Evolutionary conservation across 768 basidiomycete species (phyloP).

Genomic region (Amanita exitialis): DNA sequence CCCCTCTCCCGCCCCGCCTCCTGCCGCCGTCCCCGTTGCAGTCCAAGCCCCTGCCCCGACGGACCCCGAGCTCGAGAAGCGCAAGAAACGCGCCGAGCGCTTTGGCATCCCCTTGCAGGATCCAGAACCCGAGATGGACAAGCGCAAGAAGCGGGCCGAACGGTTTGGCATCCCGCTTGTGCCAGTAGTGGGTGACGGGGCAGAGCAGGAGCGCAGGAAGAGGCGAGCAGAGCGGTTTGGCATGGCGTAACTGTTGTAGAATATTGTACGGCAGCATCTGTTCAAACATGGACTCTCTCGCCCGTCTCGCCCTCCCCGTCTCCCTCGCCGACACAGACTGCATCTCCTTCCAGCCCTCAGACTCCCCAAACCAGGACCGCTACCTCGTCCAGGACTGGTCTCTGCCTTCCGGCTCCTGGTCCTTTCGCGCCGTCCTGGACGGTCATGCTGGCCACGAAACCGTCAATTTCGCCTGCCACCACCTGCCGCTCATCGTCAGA

Average conservation of each 20-base stretch:
- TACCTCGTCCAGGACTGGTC: slow-evolving; percentile 29
- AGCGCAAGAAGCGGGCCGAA: slow-evolving; percentile 52
- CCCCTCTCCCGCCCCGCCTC: neutral
- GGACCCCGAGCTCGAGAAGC: slow-evolving; percentile 4
- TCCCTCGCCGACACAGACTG: slow-evolving; percentile 24
- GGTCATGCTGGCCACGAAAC: slow-evolving; percentile 42
- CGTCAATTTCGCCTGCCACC: slow-evolving; percentile 26
- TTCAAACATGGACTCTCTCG: slow-evolving; percentile 15
- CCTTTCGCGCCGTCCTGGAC: slow-evolving; percentile 37
- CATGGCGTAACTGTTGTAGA: neutral
- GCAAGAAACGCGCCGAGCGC: slow-evolving; percentile 3
- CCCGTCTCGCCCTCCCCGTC: too few relatives aligned
- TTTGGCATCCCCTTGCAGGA: slow-evolving; percentile 14
- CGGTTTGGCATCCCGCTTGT: slow-evolving; percentile 33
- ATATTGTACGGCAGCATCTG: too few relatives aligned
- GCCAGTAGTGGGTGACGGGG: slow-evolving; percentile 42
- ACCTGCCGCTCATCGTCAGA: slow-evolving; percentile 23
- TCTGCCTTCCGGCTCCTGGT: slow-evolving; percentile 28
- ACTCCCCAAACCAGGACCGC: slow-evolving; percentile 38
- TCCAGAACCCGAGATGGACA: slow-evolving; percentile 24
- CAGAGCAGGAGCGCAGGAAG: slow-evolving; percentile 39
- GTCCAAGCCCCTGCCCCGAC: neutral
- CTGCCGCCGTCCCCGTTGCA: neutral
- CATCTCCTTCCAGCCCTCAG: slow-evolving; percentile 40
- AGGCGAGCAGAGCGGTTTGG: slow-evolving; percentile 47